Percentiles rank a stretch among this genome's conserved stretches.
phyloP scores from a whole-genome alignment of 108 stramenopile species.

The Heterococcus sp. region DNA sequence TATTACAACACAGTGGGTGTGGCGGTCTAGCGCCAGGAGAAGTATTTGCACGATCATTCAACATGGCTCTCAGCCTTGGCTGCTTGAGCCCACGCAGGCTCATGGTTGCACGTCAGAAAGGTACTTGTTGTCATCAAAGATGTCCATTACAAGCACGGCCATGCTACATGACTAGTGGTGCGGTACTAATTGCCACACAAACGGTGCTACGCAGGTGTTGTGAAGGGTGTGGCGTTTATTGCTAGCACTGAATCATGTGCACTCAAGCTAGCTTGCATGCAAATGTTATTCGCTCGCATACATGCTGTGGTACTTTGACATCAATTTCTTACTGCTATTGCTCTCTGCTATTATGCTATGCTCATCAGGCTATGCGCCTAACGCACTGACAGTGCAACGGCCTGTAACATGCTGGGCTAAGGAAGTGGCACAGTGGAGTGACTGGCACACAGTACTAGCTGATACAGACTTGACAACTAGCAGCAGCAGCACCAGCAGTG shows the following conservation, averaged over 20 bases:
- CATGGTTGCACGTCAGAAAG: neutral
- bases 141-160: no score
- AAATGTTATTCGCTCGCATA: no score
- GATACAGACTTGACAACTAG: neutral
- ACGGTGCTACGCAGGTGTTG: no score
- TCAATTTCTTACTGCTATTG: no score
- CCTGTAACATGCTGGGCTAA: neutral
- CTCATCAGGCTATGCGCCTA: neutral
- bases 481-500: neutral
- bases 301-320: no score
- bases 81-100: conserved; percentile 29
- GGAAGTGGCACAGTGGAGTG: neutral
- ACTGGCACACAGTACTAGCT: neutral
- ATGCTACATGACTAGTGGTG: no score
- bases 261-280: no score
- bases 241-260: no score
- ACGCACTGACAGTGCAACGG: neutral
- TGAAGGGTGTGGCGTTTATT: no score
- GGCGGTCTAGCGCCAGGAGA: conserved; percentile 35
- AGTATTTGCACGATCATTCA: conserved; percentile 15
- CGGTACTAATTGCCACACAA: no score
- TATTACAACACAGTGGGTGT: conserved; percentile 10
- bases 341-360: no score
- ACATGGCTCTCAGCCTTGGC: conserved; percentile 13
- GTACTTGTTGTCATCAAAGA: no score